phyloP scores from a whole-genome alignment of 352 stramenopile genomes.

The Phytophthora cryptogea region DNA sequence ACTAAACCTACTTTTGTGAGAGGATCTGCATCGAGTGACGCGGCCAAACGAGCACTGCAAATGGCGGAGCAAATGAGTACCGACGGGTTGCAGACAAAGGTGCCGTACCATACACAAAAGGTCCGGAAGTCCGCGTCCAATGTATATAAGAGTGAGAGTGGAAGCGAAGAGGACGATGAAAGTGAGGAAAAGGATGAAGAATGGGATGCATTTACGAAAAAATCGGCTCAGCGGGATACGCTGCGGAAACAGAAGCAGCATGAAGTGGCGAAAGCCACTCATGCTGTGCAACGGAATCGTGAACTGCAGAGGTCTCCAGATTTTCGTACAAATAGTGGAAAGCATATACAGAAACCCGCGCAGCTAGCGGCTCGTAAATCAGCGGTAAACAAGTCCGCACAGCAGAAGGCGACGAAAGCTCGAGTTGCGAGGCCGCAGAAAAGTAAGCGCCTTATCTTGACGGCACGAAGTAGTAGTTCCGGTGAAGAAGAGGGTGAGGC shows the following conservation, averaged over 20 bases:
- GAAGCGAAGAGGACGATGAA: slow-evolving; percentile 19
- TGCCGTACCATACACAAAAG: slow-evolving; percentile 15
- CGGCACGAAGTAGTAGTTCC: slow-evolving; percentile 14
- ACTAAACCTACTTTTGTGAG: not conserved
- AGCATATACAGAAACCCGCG: not conserved
- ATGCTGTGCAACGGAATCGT: not conserved
- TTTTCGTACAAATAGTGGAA: not conserved
- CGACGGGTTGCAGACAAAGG: slow-evolving; percentile 10
- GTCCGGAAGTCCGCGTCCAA: slow-evolving; percentile 10
- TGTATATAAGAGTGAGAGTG: slow-evolving; percentile 7
- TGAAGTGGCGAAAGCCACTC: not conserved
- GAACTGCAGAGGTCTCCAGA: not conserved
- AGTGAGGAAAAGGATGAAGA: slow-evolving; percentile 22
- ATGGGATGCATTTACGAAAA: slow-evolving; percentile 24
- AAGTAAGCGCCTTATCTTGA: not conserved
- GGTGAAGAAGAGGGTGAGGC: slow-evolving; percentile 22
- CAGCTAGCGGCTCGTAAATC: slow-evolving; percentile 20
- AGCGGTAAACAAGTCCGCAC: not conserved
- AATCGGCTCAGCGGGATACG: slow-evolving; percentile 15
- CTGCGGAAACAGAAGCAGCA: slow-evolving; percentile 13
- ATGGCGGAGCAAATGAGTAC: slow-evolving; percentile 4
- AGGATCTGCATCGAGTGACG: not conserved
- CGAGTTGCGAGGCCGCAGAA: not conserved
- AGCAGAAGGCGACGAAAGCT: not conserved
- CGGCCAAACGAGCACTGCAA: not conserved